A percentile compares a stretch with the other conserved stretches of the same genome.
Evolutionary conservation across 371 early-diverging fungal genomes (phyloP).

Genomic region (Apophysomyces sp.): DNA sequence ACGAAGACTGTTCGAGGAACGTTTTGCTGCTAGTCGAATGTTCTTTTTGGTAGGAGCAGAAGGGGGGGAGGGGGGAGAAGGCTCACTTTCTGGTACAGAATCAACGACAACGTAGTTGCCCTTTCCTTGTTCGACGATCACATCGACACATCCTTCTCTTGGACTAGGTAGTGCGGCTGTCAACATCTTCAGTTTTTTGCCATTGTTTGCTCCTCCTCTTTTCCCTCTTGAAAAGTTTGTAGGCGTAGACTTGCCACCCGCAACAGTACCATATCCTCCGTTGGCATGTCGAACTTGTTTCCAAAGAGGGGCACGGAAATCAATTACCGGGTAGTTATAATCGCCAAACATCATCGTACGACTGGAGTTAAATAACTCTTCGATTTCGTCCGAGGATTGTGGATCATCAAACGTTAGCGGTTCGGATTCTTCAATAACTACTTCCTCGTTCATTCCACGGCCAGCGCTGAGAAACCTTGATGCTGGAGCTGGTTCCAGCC

Average conservation of each 20-base stretch:
- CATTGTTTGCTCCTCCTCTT: not conserved
- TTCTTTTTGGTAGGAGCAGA: not conserved
- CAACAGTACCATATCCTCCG: not conserved
- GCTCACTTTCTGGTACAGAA: not conserved
- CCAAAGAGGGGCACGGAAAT: constrained; percentile 48
- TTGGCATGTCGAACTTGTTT: constrained; percentile 21
- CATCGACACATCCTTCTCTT: constrained; percentile 49
- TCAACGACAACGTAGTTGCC: constrained; percentile 46
- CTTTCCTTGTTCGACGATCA: constrained; percentile 45
- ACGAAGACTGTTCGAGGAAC: not conserved
- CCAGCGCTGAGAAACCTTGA: constrained; percentile 35
- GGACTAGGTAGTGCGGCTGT: constrained; percentile 4
- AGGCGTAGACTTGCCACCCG: not conserved
- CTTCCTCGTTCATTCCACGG: constrained; percentile 39
- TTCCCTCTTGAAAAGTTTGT: not conserved
- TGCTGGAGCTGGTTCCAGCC: constrained; percentile 60
- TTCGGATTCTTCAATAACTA: constrained; percentile 17
- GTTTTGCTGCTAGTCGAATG: not conserved
- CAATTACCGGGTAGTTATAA: constrained; percentile 55
- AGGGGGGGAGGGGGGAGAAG: not conserved
- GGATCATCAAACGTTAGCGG: constrained; percentile 45
- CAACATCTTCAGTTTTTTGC: constrained; percentile 6
- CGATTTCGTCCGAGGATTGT: constrained; percentile 37
- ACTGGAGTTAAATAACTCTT: constrained; percentile 37
- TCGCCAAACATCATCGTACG: constrained; percentile 52